Evolutionary conservation across 257 asterid species (phyloP), one percentile per base, ranked within the genome.

Genomic region (Solanum lycopersicoides): DNA sequence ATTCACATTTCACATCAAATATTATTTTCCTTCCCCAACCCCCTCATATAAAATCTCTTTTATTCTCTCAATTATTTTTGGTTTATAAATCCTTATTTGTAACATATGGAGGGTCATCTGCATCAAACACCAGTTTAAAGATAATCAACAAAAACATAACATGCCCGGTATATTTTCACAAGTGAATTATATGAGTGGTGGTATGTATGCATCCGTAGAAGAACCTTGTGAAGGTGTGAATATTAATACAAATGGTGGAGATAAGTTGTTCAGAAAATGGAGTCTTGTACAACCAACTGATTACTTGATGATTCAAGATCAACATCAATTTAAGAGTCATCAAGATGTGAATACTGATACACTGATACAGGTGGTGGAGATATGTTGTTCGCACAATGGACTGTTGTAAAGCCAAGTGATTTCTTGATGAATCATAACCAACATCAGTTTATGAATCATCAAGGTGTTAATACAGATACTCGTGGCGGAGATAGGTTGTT

Each of bases 361-460:
- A 59, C 9, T 59, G 3, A 7, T 9, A 59, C 66, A 20, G 5
- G 66, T 8, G 2, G 66, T 20, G 1, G 66, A 59, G 25, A 59
- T 20, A 20, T 20, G 66, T 21, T 90, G 66, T 59, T 18, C 69
- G 95, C 98, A 30, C 98, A 95, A 92, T 95, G 98, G 99, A 93
- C 97, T 88, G 87, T 91, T 50, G 96, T 95, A 86, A 98, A 95
- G 86, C 93, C 98, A n/a, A 86, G 94, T 45, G 98, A 95, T 88
- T 94, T 95, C 91, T 86, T 4, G 69, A 60, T 60, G 7, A 4
- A n/a, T 25, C 35, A 65, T 12, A 16, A 65, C 14, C 21, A 14
- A 50, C 59, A 65, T 39, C 12, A 25, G 3, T 39, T 84, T 44
- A 30, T 93, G 20, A 95, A 76, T 45, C 94, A 90, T 28, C 89